These are phyloP conservation scores for Trametes villosa DNA, from an alignment of 768 basidiomycete species.

Conservation along the genomic window DNA sequence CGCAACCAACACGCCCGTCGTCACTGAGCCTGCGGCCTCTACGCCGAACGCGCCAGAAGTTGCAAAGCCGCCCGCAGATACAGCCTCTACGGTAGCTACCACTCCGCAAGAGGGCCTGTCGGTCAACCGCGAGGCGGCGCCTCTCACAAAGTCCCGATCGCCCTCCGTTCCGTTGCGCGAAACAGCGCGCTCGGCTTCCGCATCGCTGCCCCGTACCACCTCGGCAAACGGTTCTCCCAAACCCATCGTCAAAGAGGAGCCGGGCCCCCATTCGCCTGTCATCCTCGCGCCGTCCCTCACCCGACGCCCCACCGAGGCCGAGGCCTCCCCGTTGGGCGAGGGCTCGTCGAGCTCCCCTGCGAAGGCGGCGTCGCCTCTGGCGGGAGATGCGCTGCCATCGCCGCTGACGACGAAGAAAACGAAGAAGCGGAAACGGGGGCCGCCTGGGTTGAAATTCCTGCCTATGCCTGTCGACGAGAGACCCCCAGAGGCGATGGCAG, in stretches of 20 bases:
- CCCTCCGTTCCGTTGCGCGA: background rate
- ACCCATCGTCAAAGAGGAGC: background rate
- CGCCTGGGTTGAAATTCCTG: conserved; percentile 24
- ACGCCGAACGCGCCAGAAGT: background rate
- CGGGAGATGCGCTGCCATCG: conserved; percentile 3
- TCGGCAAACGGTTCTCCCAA: too few species aligned
- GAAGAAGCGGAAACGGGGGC: conserved; percentile 18
- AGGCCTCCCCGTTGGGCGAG: background rate
- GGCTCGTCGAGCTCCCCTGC: background rate
- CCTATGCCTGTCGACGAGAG: conserved; percentile 3
- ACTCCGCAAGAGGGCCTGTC: background rate
- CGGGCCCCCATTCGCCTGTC: background rate
- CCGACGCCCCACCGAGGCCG: background rate
- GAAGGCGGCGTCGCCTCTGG: background rate
- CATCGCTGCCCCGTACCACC: background rate
- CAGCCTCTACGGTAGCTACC: background rate
- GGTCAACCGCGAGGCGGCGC: background rate
- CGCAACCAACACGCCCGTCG: too few species aligned
- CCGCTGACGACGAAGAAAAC: conserved; percentile 3
- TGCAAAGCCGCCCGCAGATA: background rate
- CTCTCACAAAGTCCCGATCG: background rate
- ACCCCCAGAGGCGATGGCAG: background rate
- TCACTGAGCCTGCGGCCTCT: background rate
- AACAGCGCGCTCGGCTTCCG: background rate
- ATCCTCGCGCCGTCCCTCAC: background rate